phyloP scores from a whole-genome alignment of 176 grass and related monocot species.

The Eleusine indica region DNA sequence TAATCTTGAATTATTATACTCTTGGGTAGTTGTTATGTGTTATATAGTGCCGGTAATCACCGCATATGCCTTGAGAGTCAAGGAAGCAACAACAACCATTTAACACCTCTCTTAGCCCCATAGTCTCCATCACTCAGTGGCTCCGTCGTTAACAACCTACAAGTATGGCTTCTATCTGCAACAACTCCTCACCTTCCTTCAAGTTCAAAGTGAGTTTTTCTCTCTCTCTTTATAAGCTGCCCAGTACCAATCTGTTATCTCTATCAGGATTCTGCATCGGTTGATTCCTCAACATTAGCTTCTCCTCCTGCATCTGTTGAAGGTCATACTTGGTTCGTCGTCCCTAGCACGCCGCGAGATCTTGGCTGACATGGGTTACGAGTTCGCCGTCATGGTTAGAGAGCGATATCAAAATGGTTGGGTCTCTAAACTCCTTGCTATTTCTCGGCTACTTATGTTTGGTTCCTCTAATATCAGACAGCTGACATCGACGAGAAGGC shows the following conservation, averaged over 20 bases:
- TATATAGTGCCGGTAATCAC: not conserved
- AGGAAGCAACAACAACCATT: not conserved
- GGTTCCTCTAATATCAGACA: constrained; percentile 29
- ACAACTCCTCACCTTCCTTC: not conserved
- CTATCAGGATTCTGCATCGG: not conserved
- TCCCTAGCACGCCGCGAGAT: constrained; percentile 73
- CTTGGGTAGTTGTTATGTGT: not conserved
- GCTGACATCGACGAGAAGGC: constrained; percentile 83
- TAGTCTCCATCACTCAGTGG: not conserved
- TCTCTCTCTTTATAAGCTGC: not conserved
- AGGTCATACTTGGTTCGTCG: constrained; percentile 79
- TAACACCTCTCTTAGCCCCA: not conserved
- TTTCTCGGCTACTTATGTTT: not conserved
- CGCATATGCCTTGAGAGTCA: not conserved
- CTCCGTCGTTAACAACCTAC: not conserved
- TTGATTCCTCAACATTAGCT: not conserved
- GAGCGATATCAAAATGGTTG: not conserved
- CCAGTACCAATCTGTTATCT: not conserved
- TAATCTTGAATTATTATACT: not conserved
- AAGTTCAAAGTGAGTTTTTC: constrained; percentile 37
- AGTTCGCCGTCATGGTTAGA: constrained; percentile 67
- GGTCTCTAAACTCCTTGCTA: not conserved
- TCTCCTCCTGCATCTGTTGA: not conserved
- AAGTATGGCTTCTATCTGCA: constrained; percentile 23
- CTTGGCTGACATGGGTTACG: constrained; percentile 71